Percentiles rank a stretch among this genome's conserved stretches.
Conservation (phyloP, 768 basidiomycete species). For the Phylloporus arenicola region DNA sequence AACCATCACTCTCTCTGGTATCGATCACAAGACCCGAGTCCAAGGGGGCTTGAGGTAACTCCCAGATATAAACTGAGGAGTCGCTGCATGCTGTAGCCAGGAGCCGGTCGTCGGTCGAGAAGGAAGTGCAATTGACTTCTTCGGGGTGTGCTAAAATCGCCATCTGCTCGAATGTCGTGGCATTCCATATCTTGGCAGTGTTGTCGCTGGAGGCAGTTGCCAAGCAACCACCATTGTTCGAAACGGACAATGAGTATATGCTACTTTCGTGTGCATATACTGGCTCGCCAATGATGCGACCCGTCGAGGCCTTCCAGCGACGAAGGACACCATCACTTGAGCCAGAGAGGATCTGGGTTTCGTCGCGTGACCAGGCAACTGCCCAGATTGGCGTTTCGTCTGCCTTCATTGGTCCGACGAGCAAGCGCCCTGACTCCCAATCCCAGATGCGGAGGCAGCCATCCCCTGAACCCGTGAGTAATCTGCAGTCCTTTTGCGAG, state of each 20-base stretch:
- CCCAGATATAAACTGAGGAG: constrained; percentile 28
- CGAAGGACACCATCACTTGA: constrained; percentile 20
- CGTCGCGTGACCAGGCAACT: constrained; percentile 28
- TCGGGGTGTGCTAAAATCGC: constrained; percentile 20
- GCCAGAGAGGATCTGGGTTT: constrained; percentile 24
- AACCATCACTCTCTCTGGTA: constrained; percentile 13
- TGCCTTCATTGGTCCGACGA: constrained; percentile 22
- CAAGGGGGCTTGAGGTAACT: constrained; percentile 24
- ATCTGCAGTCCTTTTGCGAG: constrained; percentile 18
- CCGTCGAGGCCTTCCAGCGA: constrained; percentile 23
- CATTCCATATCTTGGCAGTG: constrained; percentile 29
- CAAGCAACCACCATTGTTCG: constrained; percentile 23
- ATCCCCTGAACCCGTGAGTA: constrained; percentile 28
- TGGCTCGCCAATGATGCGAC: constrained; percentile 18
- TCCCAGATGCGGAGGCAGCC: constrained; percentile 28
- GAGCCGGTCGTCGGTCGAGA: constrained; percentile 25
- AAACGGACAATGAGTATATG: constrained; percentile 26
- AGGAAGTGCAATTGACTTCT: constrained; percentile 27
- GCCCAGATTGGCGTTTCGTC: constrained; percentile 25
- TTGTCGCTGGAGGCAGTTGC: constrained; percentile 28
- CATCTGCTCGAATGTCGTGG: constrained; percentile 22
- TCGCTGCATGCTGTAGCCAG: constrained; percentile 31
- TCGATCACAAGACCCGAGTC: constrained; percentile 28
- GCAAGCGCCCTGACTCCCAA: constrained; percentile 21
- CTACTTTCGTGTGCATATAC: constrained; percentile 20